phyloP scores from a whole-genome alignment of 2,329 filamentous ascomycete genomes.

The Atkinsonella hypoxylon region DNA sequence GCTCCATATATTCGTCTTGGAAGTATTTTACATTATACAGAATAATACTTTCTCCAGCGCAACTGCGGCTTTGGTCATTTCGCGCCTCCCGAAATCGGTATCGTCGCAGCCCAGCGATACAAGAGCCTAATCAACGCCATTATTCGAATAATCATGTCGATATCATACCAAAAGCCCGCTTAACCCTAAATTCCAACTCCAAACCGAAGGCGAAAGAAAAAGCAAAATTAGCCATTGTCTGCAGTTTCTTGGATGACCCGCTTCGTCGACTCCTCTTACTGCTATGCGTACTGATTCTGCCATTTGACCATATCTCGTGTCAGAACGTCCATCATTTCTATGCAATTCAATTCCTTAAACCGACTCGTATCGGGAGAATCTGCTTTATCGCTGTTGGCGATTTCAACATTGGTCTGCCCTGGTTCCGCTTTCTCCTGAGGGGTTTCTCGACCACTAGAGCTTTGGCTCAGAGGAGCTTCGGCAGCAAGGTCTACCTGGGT shows the following conservation, averaged over 20 bases:
- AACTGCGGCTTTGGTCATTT: neutral
- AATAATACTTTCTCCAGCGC: neutral
- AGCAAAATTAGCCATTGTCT: neutral
- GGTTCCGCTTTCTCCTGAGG: conserved; percentile 23
- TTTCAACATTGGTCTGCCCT: conserved; percentile 23
- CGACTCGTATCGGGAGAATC: conserved; percentile 28
- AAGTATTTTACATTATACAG: no score
- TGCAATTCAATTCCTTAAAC: conserved; percentile 65
- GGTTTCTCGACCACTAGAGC: conserved; percentile 20
- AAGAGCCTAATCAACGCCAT: conserved; percentile 8
- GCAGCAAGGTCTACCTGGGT: conserved; percentile 79
- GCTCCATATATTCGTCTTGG: no score
- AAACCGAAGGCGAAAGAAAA: neutral
- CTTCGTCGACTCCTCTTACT: neutral
- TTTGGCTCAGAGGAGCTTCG: conserved; percentile 37
- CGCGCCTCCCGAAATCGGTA: neutral
- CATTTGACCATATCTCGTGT: conserved; percentile 72
- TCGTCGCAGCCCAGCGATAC: conserved; percentile 4
- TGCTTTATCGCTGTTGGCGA: conserved; percentile 14
- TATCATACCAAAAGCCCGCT: conserved; percentile 3
- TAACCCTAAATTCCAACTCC: neutral
- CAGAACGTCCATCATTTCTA: conserved; percentile 85
- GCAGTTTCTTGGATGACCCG: neutral
- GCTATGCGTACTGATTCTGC: conserved; percentile 57
- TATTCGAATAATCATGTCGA: conserved; percentile 1